phyloP scores from a whole-genome alignment of 2,329 filamentous ascomycete genomes.

The Aspergillus fructus region DNA sequence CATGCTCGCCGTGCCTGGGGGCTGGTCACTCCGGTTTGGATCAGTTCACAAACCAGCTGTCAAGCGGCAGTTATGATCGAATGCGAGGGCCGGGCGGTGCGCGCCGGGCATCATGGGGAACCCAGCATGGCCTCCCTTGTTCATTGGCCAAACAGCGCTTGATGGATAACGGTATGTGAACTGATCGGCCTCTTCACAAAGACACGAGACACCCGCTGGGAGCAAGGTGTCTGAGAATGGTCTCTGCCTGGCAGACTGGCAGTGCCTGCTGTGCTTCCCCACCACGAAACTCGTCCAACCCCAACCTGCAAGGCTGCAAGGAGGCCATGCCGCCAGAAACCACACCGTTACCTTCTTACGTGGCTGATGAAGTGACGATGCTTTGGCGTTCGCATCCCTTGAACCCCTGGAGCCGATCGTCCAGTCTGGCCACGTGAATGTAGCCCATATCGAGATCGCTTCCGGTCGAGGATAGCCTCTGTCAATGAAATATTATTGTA shows the following conservation, averaged over 20 bases:
- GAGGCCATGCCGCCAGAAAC: slow-evolving; percentile 6
- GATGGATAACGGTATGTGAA: background rate
- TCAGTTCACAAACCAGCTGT: background rate
- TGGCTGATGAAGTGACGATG: slow-evolving; percentile 13
- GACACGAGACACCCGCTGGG: background rate
- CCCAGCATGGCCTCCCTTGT: background rate
- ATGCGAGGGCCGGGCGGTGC: background rate
- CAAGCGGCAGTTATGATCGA: background rate
- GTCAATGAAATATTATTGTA: no score
- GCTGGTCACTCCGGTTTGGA: no score
- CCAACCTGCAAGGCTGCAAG: slow-evolving; percentile 4
- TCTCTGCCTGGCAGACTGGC: background rate
- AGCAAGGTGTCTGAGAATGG: background rate
- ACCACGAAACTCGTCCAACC: background rate
- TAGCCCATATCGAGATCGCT: slow-evolving; percentile 20
- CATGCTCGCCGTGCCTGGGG: no score
- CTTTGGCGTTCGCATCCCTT: slow-evolving; percentile 21
- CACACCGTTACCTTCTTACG: slow-evolving; percentile 1
- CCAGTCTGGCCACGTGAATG: slow-evolving; percentile 23
- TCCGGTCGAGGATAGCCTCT: slow-evolving; percentile 12
- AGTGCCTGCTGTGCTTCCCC: background rate
- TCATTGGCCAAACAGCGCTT: background rate
- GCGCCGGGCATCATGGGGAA: background rate
- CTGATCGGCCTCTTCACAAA: background rate
- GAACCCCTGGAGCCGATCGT: slow-evolving; percentile 25